Percentiles rank a stretch among this genome's conserved stretches.
These are phyloP conservation scores for Hemisphaericaspora subhashii DNA, from an alignment of 1,139 yeast species.

Conservation along the genomic window DNA sequence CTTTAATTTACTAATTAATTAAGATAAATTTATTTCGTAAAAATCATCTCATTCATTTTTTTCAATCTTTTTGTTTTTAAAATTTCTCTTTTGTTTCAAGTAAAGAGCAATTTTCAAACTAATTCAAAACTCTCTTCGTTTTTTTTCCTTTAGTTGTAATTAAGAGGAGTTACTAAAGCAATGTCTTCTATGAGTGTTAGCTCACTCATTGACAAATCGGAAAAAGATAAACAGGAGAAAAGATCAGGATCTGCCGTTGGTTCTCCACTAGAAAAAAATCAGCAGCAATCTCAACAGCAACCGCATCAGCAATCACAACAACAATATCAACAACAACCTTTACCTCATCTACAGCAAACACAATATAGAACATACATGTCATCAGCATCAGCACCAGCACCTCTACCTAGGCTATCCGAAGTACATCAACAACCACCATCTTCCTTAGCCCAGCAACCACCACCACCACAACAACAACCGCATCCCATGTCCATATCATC, in stretches of 20 bases:
- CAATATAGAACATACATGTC: background rate
- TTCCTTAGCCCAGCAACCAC: too few relatives aligned
- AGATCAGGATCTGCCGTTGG: too few relatives aligned
- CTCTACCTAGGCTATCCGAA: constrained; percentile 3
- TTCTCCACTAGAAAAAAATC: too few relatives aligned
- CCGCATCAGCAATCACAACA: background rate
- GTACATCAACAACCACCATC: constrained; percentile 4
- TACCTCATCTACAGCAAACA: constrained; percentile 3
- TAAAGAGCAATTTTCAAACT: too few relatives aligned
- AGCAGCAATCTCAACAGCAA: constrained; percentile 4
- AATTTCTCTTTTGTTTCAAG: too few relatives aligned
- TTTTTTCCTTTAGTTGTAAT: too few relatives aligned
- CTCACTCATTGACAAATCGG: constrained; percentile 14
- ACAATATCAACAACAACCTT: background rate
- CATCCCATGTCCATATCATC: background rate
- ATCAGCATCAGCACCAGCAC: background rate
- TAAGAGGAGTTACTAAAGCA: background rate
- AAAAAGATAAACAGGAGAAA: constrained; percentile 3
- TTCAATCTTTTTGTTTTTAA: too few relatives aligned
- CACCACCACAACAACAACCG: constrained; percentile 5
- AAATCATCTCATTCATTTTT: too few relatives aligned
- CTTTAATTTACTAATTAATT: too few relatives aligned
- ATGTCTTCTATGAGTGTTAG: constrained; percentile 17
- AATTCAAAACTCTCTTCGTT: too few relatives aligned
- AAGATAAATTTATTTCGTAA: too few relatives aligned